Evolutionary conservation across 2,329 filamentous ascomycete genomes (phyloP), one percentile per base, ranked within the genome.

Genomic region (Bimuria novae-zelandiae): DNA sequence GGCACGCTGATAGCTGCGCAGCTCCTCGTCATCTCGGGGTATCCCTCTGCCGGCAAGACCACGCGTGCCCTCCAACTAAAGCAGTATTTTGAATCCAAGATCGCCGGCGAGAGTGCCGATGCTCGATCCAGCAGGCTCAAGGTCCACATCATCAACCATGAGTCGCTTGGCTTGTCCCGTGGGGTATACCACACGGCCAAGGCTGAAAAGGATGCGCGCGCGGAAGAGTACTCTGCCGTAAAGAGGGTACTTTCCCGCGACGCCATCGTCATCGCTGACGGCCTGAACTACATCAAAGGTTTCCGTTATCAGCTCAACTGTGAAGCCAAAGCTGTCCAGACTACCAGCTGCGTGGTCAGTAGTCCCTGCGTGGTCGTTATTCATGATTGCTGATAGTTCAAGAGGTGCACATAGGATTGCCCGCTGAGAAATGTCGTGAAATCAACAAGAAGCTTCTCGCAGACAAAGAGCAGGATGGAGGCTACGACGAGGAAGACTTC

Each of bases 261-360:
- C 64, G 88, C 90, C 66, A 85, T 95, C 52, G 89, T 94, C 47
- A 84, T 95, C 41, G 83, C 91, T 14, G 90, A 95, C 70, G 86
- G 87, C 1, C 77, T 90, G 55, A 94, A 94, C 74, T 95, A 94
- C 75, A 95, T 95, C 76, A 94, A 94, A 73, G 90, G 90, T 32
- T 94, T 89, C 84, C 82, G 90, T 43, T 95, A 95, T 71, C 90
- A 95, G 78, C 79, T 95, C 19, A 88, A 88, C 72, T 93, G 90
- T 76, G 90, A 94, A 75, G 85, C 90, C 32, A 94, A 94, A 75
- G 90, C 90, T 42, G 77, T 89, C 49, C 79, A 86, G 57, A 94
- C 90, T 3, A 84, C 88, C 3, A 89, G 84, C 73, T 92, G 88
- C 65, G 84, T 94, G 51, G 77, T 94, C 70, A 70, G 79, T 71